Base-by-base conservation (phyloP, 2,329 filamentous ascomycete species). In the Alternaria longipes region DNA sequence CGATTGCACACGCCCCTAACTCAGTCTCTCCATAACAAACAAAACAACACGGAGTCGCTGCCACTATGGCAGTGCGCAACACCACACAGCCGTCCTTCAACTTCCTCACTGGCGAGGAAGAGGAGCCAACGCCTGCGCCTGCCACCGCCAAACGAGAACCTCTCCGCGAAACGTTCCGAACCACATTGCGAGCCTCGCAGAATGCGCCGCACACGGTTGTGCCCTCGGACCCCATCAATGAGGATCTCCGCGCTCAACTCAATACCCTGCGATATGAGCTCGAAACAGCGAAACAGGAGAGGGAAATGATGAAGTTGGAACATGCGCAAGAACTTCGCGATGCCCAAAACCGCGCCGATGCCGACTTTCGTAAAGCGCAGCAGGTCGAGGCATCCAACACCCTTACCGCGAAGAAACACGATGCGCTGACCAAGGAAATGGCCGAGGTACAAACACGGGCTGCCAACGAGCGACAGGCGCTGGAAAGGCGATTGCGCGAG, bases 241-340 rank as follows among this genome's bases (percentile, higher is more conserved):
- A 98, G 73, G 90, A 94, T 66, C 84, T 98, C 26, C 94, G 94
- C 74, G 92, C 94, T 2, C 93, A 97, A 79, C 84, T 98, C 42
- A 95, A 94, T 63, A 92, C 93, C 0, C 83, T 97, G 52, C 90
- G 90, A 63, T 99, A 97, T 81, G 92, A 94, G 60, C 85, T 97
- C 67, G 91, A 93, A 72, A 94, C 91, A 18, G 83, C 92, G 54
- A 94, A 94, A 71, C 92, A 97, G 69, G 94, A 98, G 74, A 90
- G 91, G 69, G 93, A 97, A 59, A 86, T 97, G 71, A 84, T 89
- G 49, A 85, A 88, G 9, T 84, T 97, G 16, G 89, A 92, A 63
- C 91, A 95, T 69, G 90, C 93, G 66, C 91, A 92, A 70, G 94
- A 97, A 72, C 79, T 97, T 22, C 89, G 94, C 63, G 93, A 97